A percentile compares a stretch with the other conserved stretches of the same genome.
phyloP scores from a whole-genome alignment of 2,329 filamentous ascomycete genomes.

The Stagonosporopsis vannaccii region DNA sequence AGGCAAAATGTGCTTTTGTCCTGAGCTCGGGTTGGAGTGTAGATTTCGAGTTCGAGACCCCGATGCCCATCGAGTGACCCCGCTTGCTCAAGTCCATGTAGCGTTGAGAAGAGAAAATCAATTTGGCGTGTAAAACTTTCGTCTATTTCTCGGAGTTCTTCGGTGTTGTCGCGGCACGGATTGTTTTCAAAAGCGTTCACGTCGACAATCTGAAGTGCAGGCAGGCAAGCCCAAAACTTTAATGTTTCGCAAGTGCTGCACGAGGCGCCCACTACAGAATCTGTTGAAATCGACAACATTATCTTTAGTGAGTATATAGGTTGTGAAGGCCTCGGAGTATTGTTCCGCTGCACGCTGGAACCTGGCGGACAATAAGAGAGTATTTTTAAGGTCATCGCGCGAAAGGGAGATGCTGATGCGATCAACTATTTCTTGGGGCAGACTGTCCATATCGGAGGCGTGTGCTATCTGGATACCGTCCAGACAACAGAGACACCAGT shows the following conservation, averaged over 20 bases:
- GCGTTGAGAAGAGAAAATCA: constrained; percentile 14
- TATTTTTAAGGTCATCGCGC: constrained; percentile 23
- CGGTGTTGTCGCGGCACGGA: constrained; percentile 14
- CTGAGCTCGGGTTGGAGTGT: constrained; percentile 6
- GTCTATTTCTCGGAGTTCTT: constrained; percentile 20
- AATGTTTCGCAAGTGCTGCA: constrained; percentile 15
- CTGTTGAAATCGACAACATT: constrained; percentile 17
- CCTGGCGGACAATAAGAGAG: constrained; percentile 13
- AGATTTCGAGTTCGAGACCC: constrained; percentile 17
- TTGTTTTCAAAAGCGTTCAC: constrained; percentile 1
- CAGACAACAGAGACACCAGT: not conserved
- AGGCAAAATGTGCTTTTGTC: constrained; percentile 3
- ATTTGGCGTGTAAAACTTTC: constrained; percentile 21
- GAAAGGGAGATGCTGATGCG: constrained; percentile 22
- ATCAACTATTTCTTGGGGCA: constrained; percentile 27
- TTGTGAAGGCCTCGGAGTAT: constrained; percentile 18
- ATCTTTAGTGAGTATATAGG: constrained; percentile 11
- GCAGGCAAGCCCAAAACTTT: constrained; percentile 13
- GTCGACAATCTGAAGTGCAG: constrained; percentile 1
- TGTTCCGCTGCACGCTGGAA: constrained; percentile 23
- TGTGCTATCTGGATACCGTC: not conserved
- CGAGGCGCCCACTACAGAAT: constrained; percentile 18
- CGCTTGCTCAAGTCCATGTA: constrained; percentile 3
- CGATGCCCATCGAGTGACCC: not conserved
- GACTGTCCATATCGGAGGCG: constrained; percentile 15